A percentile compares a stretch with the other conserved stretches of the same genome.
phyloP scores from a whole-genome alignment of 1,139 yeast species.

The Blastobotrys serpentis region DNA sequence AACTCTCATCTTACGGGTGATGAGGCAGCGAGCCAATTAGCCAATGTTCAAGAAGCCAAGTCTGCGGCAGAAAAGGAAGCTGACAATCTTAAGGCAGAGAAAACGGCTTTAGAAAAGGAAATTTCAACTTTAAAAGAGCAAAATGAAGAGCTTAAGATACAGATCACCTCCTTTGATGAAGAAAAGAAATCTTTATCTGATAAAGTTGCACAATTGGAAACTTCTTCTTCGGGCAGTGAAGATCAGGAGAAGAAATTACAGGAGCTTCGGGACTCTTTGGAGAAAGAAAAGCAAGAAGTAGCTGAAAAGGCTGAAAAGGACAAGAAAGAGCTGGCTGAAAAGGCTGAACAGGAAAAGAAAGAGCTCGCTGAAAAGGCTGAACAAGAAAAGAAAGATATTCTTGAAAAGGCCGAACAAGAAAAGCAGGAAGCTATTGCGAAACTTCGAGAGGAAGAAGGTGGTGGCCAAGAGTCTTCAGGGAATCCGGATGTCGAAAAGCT shows the following conservation, averaged over 20 bases:
- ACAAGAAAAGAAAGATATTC: slow-evolving; percentile 14
- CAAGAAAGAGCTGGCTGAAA: slow-evolving; percentile 15
- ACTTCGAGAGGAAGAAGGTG: slow-evolving; percentile 13
- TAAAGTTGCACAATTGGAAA: slow-evolving; percentile 1
- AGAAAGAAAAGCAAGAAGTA: slow-evolving; percentile 6
- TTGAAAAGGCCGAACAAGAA: slow-evolving; percentile 11
- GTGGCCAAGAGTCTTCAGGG: slow-evolving; percentile 1
- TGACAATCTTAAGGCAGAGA: slow-evolving; percentile 16
- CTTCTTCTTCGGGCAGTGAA: background rate
- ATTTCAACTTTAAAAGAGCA: slow-evolving; percentile 14
- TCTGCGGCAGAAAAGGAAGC: slow-evolving; percentile 12
- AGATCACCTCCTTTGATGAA: background rate
- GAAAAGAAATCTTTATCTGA: slow-evolving; percentile 1
- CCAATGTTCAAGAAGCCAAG: slow-evolving; percentile 10
- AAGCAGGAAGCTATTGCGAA: too few species aligned
- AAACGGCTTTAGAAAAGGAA: slow-evolving; percentile 14
- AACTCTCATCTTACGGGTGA: slow-evolving; percentile 11
- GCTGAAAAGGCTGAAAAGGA: slow-evolving; percentile 2
- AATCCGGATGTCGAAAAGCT: slow-evolving; percentile 5
- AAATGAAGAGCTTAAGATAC: background rate
- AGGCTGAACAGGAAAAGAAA: slow-evolving; percentile 13
- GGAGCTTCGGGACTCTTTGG: slow-evolving; percentile 12
- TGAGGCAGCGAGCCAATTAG: slow-evolving; percentile 13
- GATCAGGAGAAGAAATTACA: slow-evolving; percentile 18
- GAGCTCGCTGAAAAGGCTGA: slow-evolving; percentile 9